Conservation (phyloP, 192 early-diverging fungal species). For the Anaeromyces robustus region DNA sequence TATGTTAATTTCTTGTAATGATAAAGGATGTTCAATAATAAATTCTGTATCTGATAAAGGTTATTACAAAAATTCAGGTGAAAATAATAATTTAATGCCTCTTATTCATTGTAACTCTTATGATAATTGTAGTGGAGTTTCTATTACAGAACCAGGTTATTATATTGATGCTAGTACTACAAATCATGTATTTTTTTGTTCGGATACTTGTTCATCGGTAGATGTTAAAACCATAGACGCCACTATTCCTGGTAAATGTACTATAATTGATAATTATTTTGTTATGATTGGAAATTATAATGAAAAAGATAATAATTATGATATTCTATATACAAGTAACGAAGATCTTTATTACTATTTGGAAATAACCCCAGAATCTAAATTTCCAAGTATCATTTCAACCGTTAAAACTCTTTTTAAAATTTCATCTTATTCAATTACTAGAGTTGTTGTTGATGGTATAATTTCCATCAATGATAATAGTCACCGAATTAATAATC, state of each 20-base stretch:
- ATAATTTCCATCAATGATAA: neutral
- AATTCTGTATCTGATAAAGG: neutral
- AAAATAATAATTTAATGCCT: neutral
- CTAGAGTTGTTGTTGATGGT: neutral
- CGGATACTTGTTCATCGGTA: neutral
- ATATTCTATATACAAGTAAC: neutral
- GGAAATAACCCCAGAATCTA: neutral
- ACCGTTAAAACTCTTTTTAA: neutral
- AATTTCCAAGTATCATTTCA: neutral
- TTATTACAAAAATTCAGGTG: neutral
- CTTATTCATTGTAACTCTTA: neutral
- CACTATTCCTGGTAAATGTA: neutral
- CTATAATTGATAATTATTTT: neutral
- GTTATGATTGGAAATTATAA: neutral
- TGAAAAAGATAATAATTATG: neutral
- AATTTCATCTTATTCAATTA: neutral
- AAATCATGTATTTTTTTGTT: neutral
- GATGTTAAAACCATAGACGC: accelerated
- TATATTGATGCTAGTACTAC: neutral
- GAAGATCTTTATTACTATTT: neutral
- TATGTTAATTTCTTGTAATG: neutral
- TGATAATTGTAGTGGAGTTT: neutral
- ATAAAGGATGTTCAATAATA: neutral
- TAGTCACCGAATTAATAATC: neutral
- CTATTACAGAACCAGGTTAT: neutral